These are phyloP conservation scores for Akanthomyces dipterigenus DNA, from an alignment of 2,329 filamentous ascomycete species.

Conservation along the genomic window DNA sequence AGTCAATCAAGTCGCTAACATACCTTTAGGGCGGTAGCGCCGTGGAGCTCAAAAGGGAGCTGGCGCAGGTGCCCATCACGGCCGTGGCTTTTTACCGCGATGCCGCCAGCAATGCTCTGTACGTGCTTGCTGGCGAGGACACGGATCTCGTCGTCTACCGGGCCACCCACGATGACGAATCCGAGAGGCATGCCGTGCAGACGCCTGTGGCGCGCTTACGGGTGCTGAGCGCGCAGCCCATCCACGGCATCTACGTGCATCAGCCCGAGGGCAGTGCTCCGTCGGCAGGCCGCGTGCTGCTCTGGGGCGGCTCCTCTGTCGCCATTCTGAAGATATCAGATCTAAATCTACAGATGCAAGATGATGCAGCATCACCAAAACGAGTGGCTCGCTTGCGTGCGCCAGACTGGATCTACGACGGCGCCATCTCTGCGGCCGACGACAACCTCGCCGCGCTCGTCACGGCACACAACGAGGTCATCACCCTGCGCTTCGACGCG, in stretches of 20 bases:
- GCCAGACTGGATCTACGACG: conserved; percentile 75
- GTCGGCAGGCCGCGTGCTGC: conserved; percentile 35
- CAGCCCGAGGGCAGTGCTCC: conserved; percentile 1
- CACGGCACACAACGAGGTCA: conserved; percentile 81
- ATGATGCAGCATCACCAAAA: background rate
- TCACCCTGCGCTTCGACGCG: conserved; percentile 39
- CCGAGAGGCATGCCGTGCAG: background rate
- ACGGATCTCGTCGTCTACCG: conserved; percentile 50
- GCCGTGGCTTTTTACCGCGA: conserved; percentile 46
- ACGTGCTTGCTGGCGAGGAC: conserved; percentile 54
- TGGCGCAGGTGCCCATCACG: conserved; percentile 50
- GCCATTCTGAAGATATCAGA: conserved; percentile 19
- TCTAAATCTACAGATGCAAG: background rate
- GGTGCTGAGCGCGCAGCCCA: conserved; percentile 61
- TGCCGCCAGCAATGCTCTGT: background rate
- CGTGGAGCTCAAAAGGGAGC: conserved; percentile 25
- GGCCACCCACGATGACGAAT: conserved; percentile 24
- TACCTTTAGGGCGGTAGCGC: background rate
- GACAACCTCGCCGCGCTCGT: conserved; percentile 51
- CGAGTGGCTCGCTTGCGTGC: conserved; percentile 35
- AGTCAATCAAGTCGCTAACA: background rate
- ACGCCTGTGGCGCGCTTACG: conserved; percentile 31
- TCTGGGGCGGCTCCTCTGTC: conserved; percentile 66
- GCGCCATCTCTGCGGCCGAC: conserved; percentile 42
- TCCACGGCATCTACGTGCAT: conserved; percentile 63